Conservation (phyloP, 306 rosid species). For the Begonia peltatifolia region DNA sequence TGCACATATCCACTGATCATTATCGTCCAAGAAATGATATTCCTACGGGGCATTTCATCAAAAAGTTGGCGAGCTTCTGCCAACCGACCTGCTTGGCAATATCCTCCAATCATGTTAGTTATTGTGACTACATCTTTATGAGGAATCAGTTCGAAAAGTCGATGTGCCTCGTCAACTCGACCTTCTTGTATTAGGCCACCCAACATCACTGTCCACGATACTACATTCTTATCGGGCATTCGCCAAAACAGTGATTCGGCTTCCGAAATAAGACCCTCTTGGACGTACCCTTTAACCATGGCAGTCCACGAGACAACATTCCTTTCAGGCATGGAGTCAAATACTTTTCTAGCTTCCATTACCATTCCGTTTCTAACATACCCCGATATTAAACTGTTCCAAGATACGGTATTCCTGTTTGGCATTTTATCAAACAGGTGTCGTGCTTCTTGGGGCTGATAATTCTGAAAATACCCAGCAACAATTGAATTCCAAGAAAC, state of each 20-base stretch:
- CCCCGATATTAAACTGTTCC: constrained; percentile 14
- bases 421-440: constrained; percentile 11
- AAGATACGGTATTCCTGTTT: constrained; percentile 9
- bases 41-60: constrained; percentile 17
- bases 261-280: constrained; percentile 11
- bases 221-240: constrained; percentile 12
- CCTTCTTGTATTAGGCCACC: constrained; percentile 12
- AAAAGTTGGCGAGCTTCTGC: constrained; percentile 22
- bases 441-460: constrained; percentile 6
- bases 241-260: constrained; percentile 13
- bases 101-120: constrained; percentile 15
- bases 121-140: constrained; percentile 13
- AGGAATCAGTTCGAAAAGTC: constrained; percentile 10
- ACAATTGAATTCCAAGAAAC: constrained; percentile 12
- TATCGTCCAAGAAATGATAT: constrained; percentile 27
- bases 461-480: constrained; percentile 8
- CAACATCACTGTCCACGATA: constrained; percentile 15
- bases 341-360: constrained; percentile 9
- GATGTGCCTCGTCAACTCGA: constrained; percentile 7
- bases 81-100: constrained; percentile 11
- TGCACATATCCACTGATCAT: constrained; percentile 30
- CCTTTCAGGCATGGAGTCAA: constrained; percentile 12
- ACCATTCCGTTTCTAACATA: constrained; percentile 14
- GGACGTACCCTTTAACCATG: constrained; percentile 12
- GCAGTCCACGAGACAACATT: constrained; percentile 15